Base-by-base conservation (phyloP, 129 eudicot genomes). In the Deinandra increscens region DNA sequence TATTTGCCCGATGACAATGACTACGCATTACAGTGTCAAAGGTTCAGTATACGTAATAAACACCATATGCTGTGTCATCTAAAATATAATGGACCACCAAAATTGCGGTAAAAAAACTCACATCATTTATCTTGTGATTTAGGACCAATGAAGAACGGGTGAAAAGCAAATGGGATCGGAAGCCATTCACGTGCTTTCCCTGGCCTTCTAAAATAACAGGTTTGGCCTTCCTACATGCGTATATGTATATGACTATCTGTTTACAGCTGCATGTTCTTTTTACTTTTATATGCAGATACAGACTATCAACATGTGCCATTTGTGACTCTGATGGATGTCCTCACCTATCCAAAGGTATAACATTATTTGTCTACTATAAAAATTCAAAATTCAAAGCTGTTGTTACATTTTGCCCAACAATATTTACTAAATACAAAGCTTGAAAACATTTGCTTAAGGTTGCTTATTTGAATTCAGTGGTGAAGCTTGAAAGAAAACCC, bases 141-240 rank as follows among this genome's bases (percentile, higher is more conserved):
- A 92, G 98, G 81, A 37, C 49, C 33, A 68, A 83, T 49, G 81
- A 83, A 14, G 87, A 86, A 78, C 85, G 98, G 19, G 31, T 83
- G 9, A 26, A 78, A 26, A 69, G 87, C 39, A 71, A 89, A 44
- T 80, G 74, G 80, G 88, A 76, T 15, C 73, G 95, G 63, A 78
- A 87, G 86, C 97, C 99, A 39, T 80, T 12, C 37, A 46, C 78
- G 4, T 36, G 90, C 68, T 89, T 89, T 79, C 92, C 97, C 29
- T 81, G 97, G 99, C 85, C 92, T 70, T 81, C 95, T 60, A 72
- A 59, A 56, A 60, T 89, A 51, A 86, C 97, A 83, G 97, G 99
- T 93, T 48, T 44, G 51, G 56, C 44, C 41, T 31, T 19, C 17
- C 26, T 44, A 45, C 45, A 19, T 45, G 19, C 6, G 0, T 36